Percentiles rank a stretch among this genome's conserved stretches.
These are phyloP conservation scores for Cytospora piceicola DNA, from an alignment of 2,329 filamentous ascomycete genomes.

Conservation along the genomic window DNA sequence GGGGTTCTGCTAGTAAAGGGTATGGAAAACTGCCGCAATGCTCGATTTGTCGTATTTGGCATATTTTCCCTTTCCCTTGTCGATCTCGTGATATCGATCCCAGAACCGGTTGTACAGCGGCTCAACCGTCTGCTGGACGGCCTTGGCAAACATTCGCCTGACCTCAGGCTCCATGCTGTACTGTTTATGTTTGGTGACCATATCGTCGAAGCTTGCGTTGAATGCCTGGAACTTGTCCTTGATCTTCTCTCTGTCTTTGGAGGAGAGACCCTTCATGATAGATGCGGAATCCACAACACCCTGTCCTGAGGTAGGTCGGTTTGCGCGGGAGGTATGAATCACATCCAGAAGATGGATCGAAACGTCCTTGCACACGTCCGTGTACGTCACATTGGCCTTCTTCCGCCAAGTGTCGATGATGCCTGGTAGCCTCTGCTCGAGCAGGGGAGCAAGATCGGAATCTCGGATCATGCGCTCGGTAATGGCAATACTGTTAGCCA, in stretches of 20 bases:
- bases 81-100: conserved; percentile 95
- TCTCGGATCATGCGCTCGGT: conserved; percentile 82
- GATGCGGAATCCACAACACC: conserved; percentile 76
- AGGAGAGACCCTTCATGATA: conserved; percentile 80
- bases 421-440: conserved; percentile 64
- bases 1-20: conserved; percentile 47
- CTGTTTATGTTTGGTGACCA: conserved; percentile 79
- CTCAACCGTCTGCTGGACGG: conserved; percentile 90
- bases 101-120: conserved; percentile 94
- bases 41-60: conserved; percentile 93
- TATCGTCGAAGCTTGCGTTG: conserved; percentile 87
- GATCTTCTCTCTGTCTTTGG: conserved; percentile 93
- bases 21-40: conserved; percentile 69
- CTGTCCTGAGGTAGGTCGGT: conserved; percentile 73
- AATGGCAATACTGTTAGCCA: conserved; percentile 85
- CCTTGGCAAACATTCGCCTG: conserved; percentile 74
- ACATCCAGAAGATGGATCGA: conserved; percentile 86
- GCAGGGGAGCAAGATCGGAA: conserved; percentile 75
- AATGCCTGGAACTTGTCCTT: conserved; percentile 95
- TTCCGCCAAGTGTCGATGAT: conserved; percentile 85
- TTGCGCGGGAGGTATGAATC: conserved; percentile 78
- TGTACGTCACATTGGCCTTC: conserved; percentile 79
- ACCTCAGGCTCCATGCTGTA: conserved; percentile 93
- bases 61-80: conserved; percentile 97
- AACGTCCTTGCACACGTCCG: conserved; percentile 86